These are phyloP conservation scores for Amphirosellinia nigrospora DNA, from an alignment of 495 filamentous ascomycete species.

Conservation along the genomic window DNA sequence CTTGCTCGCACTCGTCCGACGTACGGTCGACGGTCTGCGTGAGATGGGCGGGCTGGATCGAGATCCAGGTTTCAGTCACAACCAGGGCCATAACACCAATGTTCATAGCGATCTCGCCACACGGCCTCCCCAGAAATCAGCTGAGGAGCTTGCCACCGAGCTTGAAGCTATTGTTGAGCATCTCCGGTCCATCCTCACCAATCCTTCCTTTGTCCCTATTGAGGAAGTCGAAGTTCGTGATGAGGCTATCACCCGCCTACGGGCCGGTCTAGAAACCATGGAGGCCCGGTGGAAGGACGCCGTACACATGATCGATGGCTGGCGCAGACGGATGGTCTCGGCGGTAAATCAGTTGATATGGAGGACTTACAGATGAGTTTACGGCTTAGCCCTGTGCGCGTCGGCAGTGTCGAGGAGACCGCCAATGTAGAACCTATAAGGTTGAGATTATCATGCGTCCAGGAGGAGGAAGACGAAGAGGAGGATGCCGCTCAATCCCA, in stretches of 20 bases:
- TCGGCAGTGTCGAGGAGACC: constrained; percentile 58
- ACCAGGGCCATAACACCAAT: constrained; percentile 40
- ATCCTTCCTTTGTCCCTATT: constrained; percentile 95
- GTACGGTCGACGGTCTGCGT: constrained; percentile 72
- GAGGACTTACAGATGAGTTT: constrained; percentile 83
- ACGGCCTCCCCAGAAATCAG: constrained; percentile 62
- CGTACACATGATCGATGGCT: constrained; percentile 87
- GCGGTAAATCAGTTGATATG: constrained; percentile 78
- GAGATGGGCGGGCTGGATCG: constrained; percentile 79
- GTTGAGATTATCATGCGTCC: constrained; percentile 44
- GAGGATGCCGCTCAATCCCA: constrained; percentile 9
- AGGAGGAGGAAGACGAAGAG: constrained; percentile 44
- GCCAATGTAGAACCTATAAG: constrained; percentile 40
- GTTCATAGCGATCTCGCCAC: constrained; percentile 51
- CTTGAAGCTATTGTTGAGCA: constrained; percentile 79
- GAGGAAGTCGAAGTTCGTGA: constrained; percentile 91
- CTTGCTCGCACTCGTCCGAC: constrained; percentile 73
- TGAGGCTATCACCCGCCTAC: constrained; percentile 81
- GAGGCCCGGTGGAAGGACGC: constrained; percentile 89
- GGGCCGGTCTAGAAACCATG: constrained; percentile 89
- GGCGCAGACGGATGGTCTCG: constrained; percentile 82
- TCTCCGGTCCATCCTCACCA: constrained; percentile 81
- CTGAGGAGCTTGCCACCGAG: constrained; percentile 71
- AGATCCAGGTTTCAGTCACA: constrained; percentile 43
- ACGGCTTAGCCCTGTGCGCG: constrained; percentile 65